Evolutionary conservation across 1,139 yeast genomes (phyloP), one percentile per base, ranked within the genome.

Genomic region (Hemisphaericaspora xylofermentans): DNA sequence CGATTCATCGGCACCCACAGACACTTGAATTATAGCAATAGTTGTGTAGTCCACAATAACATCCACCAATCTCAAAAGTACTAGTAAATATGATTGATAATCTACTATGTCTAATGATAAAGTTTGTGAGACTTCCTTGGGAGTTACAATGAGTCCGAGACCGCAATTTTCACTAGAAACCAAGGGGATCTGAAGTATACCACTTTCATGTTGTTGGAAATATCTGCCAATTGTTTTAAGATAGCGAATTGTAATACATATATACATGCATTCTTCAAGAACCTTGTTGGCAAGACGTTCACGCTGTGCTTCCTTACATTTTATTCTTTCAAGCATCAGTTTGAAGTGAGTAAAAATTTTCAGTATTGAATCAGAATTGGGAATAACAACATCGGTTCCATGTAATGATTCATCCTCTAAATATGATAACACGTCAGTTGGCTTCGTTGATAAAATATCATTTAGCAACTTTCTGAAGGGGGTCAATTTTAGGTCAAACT

Each of bases 1-100:
- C 16, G 48, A 29, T 2, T 42, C 44, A 12, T 35, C 37, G 7
- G 44, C 37, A 7, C 42, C 47, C 24, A 59, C 54, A 9, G 64
- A 60, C 17, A 56, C 49, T 33, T 52, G 53, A 21, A 63, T 63
- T 28, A 63, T 56, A 3, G 58, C 48, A 35, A 54, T 58, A 10
- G 61, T 56, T n/a, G 68, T 60, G 36, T 58, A 63, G 22, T 62
- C 67, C 12, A 56, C 64, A 15, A 61, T 49, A n/a, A 48, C 40
- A 12, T 63, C 68, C 7, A 53, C 53, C 33, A 63, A 44, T 26
- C 51, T 49, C 39, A 63, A 51, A 28, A 63, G 43, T 2, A 61
- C 57, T 33, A 60, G 36, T 22, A 63, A 48, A 38, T 63, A 63
- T 35, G 51, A 46, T 12, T 49, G 50, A 42, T 59, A 61, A 41